Percentiles rank a stretch among this genome's conserved stretches.
Evolutionary conservation across 1,139 yeast species (phyloP).

Genomic region (Nakaseomyces uthaithaninus): DNA sequence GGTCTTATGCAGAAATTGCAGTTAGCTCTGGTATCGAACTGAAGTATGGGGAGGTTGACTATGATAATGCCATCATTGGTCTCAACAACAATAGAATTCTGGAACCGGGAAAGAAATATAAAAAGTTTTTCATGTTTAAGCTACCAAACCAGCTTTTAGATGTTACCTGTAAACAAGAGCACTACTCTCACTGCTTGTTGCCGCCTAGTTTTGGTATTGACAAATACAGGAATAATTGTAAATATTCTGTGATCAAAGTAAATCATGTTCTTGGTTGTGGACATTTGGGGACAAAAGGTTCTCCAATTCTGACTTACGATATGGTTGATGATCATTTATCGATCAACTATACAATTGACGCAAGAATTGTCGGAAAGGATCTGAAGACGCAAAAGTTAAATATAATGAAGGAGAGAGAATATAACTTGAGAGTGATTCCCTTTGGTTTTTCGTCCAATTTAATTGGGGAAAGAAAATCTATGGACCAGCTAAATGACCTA

Average conservation of each 20-base stretch:
- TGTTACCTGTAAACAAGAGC: conserved; percentile 46
- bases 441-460: conserved; percentile 29
- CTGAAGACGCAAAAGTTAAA: conserved; percentile 17
- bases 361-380: conserved; percentile 26
- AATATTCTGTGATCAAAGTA: conserved; percentile 28
- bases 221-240: conserved; percentile 31
- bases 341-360: conserved; percentile 29
- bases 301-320: conserved; percentile 35
- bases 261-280: conserved; percentile 36
- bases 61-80: conserved; percentile 46
- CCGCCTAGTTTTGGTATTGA: conserved; percentile 63
- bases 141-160: conserved; percentile 52
- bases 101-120: conserved; percentile 44
- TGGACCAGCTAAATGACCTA: conserved; percentile 16
- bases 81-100: conserved; percentile 44
- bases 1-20: conserved; percentile 34
- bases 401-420: conserved; percentile 26
- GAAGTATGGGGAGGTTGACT: conserved; percentile 38
- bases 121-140: conserved; percentile 55
- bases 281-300: conserved; percentile 32
- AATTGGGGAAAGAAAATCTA: conserved; percentile 18
- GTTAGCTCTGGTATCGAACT: conserved; percentile 42
- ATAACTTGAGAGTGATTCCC: conserved; percentile 32
- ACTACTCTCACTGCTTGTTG: conserved; percentile 45
- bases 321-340: conserved; percentile 24